Conservation (phyloP, 441 rosid genomes). For the Pelargonium exstipulatum region DNA sequence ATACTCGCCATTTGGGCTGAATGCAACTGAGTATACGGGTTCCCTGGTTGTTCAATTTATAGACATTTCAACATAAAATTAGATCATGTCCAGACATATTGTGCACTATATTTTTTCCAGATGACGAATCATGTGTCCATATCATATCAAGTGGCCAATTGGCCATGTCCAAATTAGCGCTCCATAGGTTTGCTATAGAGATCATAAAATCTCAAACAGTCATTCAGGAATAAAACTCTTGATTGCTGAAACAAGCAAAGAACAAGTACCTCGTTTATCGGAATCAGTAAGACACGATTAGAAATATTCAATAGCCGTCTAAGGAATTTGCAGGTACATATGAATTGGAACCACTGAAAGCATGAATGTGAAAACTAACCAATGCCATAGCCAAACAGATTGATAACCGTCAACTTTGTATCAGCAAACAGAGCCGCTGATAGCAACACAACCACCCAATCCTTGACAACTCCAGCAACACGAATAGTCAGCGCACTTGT, state of each 20-base stretch:
- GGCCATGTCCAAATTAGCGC: no score
- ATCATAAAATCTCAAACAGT: no score
- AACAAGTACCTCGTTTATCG: no score
- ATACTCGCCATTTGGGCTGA: conserved; percentile 95
- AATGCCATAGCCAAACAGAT: conserved; percentile 34
- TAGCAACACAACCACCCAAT: conserved; percentile 23
- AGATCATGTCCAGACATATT: no score
- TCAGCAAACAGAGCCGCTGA: conserved; percentile 12
- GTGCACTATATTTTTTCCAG: no score
- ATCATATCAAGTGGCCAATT: no score
- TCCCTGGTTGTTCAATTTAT: conserved; percentile 45
- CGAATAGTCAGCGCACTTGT: conserved; percentile 88
- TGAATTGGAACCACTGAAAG: background rate
- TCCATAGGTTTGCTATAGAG: no score
- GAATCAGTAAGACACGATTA: no score
- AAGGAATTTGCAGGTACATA: background rate
- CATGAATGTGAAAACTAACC: conserved; percentile 34
- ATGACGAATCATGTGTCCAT: no score
- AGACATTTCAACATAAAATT: background rate
- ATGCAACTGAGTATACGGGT: conserved; percentile 93
- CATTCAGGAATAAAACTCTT: no score
- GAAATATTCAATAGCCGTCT: background rate
- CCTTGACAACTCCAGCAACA: conserved; percentile 32
- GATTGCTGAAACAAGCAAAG: no score
- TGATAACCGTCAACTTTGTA: conserved; percentile 10